These are phyloP conservation scores for Fusarium bulbicola DNA, from an alignment of 2,329 filamentous ascomycete species.

Conservation along the genomic window DNA sequence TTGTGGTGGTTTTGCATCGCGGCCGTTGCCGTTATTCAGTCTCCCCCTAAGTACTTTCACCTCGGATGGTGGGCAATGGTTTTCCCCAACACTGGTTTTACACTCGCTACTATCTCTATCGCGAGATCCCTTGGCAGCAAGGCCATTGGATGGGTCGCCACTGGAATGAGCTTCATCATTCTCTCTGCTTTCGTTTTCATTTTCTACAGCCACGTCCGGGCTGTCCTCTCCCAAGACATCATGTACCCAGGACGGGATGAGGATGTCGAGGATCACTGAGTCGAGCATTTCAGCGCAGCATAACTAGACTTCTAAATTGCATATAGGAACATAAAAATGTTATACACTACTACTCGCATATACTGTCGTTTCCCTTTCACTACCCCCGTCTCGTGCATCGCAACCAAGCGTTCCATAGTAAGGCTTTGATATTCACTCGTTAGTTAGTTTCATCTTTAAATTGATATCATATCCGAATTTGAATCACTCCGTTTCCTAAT, in stretches of 20 bases:
- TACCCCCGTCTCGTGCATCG: not conserved
- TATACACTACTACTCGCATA: not conserved
- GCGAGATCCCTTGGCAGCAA: conserved; percentile 56
- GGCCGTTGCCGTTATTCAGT: conserved; percentile 45
- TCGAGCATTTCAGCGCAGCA: not conserved
- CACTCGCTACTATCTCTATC: conserved; percentile 63
- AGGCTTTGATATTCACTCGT: not conserved
- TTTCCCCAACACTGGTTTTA: conserved; percentile 69
- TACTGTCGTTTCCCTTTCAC: not conserved
- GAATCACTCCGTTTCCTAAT: not conserved
- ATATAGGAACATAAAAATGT: not conserved
- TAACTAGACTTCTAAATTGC: not conserved
- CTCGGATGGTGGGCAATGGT: conserved; percentile 72
- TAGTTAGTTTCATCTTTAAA: not conserved
- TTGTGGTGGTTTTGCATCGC: conserved; percentile 64
- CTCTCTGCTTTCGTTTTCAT: conserved; percentile 56
- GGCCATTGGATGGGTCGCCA: conserved; percentile 56
- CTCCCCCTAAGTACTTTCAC: conserved; percentile 60
- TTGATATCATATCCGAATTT: not conserved
- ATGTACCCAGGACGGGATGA: conserved; percentile 64
- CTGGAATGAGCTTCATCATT: conserved; percentile 60
- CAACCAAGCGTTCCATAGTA: not conserved
- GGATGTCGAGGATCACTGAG: conserved; percentile 58
- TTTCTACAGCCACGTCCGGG: conserved; percentile 52
- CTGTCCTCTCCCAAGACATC: conserved; percentile 60